These are phyloP conservation scores for Adansonia gregorii DNA, from an alignment of 441 rosid genomes.

Conservation along the genomic window DNA sequence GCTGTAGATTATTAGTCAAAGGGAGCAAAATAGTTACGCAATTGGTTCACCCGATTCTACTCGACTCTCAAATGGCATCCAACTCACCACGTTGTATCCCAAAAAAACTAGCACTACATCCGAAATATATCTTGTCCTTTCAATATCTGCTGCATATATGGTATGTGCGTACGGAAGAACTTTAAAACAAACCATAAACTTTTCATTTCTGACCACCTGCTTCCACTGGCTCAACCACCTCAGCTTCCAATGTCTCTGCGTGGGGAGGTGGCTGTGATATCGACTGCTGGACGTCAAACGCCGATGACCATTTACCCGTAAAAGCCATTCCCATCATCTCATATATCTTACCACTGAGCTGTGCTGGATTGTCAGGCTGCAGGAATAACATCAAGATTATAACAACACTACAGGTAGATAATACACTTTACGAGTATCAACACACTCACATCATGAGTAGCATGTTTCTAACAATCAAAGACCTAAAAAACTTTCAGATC, in stretches of 20 bases:
- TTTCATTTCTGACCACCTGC: slow-evolving; percentile 63
- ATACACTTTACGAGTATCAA: not conserved
- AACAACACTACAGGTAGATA: not conserved
- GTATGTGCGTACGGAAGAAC: not conserved
- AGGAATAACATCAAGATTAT: slow-evolving; percentile 25
- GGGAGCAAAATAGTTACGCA: not conserved
- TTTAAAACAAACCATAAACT: slow-evolving; percentile 17
- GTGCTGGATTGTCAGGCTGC: slow-evolving; percentile 94
- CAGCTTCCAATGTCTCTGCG: slow-evolving; percentile 67
- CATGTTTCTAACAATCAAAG: not conserved
- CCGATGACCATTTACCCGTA: slow-evolving; percentile 71
- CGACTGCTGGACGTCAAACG: slow-evolving; percentile 36
- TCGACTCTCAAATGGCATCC: not conserved
- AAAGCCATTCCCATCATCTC: slow-evolving; percentile 91
- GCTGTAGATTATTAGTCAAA: not conserved
- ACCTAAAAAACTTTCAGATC: not conserved
- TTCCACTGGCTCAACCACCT: slow-evolving; percentile 77
- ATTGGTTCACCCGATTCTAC: not conserved
- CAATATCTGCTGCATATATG: not conserved
- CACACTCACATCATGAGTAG: not conserved
- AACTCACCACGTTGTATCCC: not conserved
- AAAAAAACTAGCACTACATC: not conserved
- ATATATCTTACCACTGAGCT: slow-evolving; percentile 92
- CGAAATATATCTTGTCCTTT: not conserved
- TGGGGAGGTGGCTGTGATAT: slow-evolving; percentile 33